Evolutionary conservation across 2,329 filamentous ascomycete genomes (phyloP).

Genomic region (Ampelomyces quisqualis): DNA sequence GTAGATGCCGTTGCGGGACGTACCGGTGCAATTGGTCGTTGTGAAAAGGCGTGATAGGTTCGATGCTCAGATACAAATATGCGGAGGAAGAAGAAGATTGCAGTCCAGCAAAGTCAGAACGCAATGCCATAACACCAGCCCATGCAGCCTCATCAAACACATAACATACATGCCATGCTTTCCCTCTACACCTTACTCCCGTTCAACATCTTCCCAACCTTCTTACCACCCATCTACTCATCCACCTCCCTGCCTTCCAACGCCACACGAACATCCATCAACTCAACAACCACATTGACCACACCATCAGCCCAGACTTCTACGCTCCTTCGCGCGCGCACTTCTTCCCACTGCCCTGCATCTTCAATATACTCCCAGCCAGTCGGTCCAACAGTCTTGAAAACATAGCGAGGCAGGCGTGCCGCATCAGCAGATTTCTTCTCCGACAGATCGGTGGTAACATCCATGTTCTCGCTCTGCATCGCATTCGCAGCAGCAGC

Average conservation of each 20-base stretch:
- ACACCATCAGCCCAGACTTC: constrained; percentile 37
- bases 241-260: not conserved
- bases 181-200: not conserved
- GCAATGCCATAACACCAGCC: too few relatives aligned
- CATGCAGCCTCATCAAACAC: not conserved
- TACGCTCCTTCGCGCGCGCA: constrained; percentile 27
- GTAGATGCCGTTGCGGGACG: too few relatives aligned
- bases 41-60: too few relatives aligned
- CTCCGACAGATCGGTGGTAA: not conserved
- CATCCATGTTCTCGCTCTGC: constrained; percentile 1
- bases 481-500: constrained; percentile 35
- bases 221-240: too few relatives aligned
- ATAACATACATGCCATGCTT: not conserved
- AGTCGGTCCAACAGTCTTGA: constrained; percentile 27
- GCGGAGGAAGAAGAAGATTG: too few relatives aligned
- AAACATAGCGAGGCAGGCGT: constrained; percentile 13
- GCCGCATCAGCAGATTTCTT: not conserved
- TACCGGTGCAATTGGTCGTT: too few relatives aligned
- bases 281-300: constrained; percentile 35
- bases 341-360: constrained; percentile 28
- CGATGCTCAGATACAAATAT: too few relatives aligned
- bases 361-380: constrained; percentile 27
- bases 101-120: too few relatives aligned
- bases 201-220: not conserved
- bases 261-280: constrained; percentile 6